These are phyloP conservation scores for Septoria linicola DNA, from an alignment of 2,329 filamentous ascomycete genomes.

Conservation along the genomic window DNA sequence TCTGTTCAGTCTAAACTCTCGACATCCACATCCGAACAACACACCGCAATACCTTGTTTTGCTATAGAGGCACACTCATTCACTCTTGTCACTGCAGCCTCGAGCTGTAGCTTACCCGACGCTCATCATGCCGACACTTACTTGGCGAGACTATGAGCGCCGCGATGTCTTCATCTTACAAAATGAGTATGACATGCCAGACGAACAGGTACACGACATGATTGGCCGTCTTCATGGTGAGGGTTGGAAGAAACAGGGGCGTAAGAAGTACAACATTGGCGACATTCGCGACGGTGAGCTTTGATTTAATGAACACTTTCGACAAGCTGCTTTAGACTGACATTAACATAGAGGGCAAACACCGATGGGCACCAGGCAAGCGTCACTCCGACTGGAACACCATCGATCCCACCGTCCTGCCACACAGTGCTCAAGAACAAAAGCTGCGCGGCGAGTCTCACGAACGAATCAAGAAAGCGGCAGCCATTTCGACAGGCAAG, in stretches of 20 bases:
- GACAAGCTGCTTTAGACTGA: background rate
- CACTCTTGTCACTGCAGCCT: too few relatives aligned
- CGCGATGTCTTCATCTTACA: conserved; percentile 2
- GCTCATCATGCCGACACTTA: background rate
- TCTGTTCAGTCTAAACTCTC: too few relatives aligned
- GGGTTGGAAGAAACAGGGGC: background rate
- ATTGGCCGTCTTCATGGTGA: conserved; percentile 13
- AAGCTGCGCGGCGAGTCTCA: background rate
- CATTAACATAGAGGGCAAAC: background rate
- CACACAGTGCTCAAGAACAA: background rate
- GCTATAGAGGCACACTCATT: too few relatives aligned
- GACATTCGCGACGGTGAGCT: conserved; percentile 8
- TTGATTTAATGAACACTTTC: background rate
- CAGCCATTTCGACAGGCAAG: background rate
- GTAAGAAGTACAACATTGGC: conserved; percentile 1
- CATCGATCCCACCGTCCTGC: background rate
- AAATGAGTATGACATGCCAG: conserved; percentile 3
- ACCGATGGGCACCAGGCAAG: background rate
- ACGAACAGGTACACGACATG: conserved; percentile 6
- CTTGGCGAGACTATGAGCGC: conserved; percentile 3
- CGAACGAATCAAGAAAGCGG: background rate
- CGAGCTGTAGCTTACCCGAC: too few relatives aligned
- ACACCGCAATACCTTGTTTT: too few relatives aligned
- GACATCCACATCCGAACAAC: too few relatives aligned
- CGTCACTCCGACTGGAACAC: background rate